These are phyloP conservation scores for Globisporangium solare DNA, from an alignment of 352 stramenopile species.

Conservation along the genomic window DNA sequence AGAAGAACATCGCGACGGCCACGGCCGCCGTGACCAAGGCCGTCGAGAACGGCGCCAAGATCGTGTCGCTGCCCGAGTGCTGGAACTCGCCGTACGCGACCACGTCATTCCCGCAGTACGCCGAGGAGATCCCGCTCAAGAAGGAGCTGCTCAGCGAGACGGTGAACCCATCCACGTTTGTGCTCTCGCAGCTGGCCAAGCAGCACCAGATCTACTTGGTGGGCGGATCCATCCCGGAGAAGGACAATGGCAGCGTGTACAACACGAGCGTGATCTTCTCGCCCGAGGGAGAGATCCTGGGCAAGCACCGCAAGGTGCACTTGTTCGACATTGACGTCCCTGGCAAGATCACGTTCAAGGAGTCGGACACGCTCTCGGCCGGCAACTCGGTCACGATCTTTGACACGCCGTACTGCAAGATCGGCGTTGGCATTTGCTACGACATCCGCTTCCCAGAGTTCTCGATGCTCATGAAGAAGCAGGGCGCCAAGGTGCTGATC, in stretches of 20 bases:
- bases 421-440: slow-evolving; percentile 99
- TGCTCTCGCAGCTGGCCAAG: slow-evolving; percentile 89
- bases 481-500: slow-evolving; percentile 84
- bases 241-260: slow-evolving; percentile 90
- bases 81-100: slow-evolving; percentile 98
- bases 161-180: slow-evolving; percentile 80
- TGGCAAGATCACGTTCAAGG: slow-evolving; percentile 98
- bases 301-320: slow-evolving; percentile 99
- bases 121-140: slow-evolving; percentile 91
- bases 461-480: slow-evolving; percentile 93
- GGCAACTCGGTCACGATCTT: slow-evolving; percentile 88
- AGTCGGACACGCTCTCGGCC: slow-evolving; percentile 97
- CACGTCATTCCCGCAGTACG: slow-evolving; percentile 96
- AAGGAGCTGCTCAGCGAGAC: slow-evolving; percentile 46
- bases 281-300: slow-evolving; percentile 91
- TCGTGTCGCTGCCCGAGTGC: slow-evolving; percentile 93
- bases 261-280: slow-evolving; percentile 99
- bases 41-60: slow-evolving; percentile 70
- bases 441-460: slow-evolving; percentile 99
- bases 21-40: slow-evolving; percentile 59
- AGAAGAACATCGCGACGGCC: slow-evolving; percentile 78
- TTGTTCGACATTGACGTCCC: slow-evolving; percentile 99
- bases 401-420: slow-evolving; percentile 87
- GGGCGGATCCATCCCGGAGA: slow-evolving; percentile 96
- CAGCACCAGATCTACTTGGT: slow-evolving; percentile 92